A percentile compares a stretch with the other conserved stretches of the same genome.
Conservation (phyloP, 331 rosid species). For the Spiraea crenata region DNA sequence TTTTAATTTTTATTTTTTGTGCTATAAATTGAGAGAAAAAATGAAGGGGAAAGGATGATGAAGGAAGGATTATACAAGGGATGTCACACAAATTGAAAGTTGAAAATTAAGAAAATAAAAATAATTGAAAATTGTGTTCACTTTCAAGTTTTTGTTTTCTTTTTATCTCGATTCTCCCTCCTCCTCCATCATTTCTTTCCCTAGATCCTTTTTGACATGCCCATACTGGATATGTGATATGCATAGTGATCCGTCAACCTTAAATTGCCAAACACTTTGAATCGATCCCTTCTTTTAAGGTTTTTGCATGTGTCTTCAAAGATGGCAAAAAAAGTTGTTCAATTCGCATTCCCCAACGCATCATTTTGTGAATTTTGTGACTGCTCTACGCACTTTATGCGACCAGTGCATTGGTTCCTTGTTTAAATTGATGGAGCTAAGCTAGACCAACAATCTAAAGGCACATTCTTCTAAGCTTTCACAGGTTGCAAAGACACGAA, state of each 20-base stretch:
- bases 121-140: too few species aligned
- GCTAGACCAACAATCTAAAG: not conserved
- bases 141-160: too few species aligned
- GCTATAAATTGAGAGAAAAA: too few species aligned
- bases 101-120: too few species aligned
- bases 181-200: too few species aligned
- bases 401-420: not conserved
- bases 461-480: not conserved
- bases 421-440: not conserved
- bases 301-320: not conserved
- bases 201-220: too few species aligned
- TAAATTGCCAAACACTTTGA: not conserved
- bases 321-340: not conserved
- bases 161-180: too few species aligned
- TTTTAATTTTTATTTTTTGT: too few species aligned
- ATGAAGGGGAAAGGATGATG: too few species aligned
- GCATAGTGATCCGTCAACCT: not conserved
- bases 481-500: not conserved
- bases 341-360: conserved; percentile 10
- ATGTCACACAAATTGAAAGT: too few species aligned
- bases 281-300: not conserved
- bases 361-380: not conserved
- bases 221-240: too few species aligned
- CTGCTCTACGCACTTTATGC: not conserved
- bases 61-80: too few species aligned